Evolutionary conservation across 352 stramenopile genomes (phyloP).

Genomic region (Phytophthora lateralis): DNA sequence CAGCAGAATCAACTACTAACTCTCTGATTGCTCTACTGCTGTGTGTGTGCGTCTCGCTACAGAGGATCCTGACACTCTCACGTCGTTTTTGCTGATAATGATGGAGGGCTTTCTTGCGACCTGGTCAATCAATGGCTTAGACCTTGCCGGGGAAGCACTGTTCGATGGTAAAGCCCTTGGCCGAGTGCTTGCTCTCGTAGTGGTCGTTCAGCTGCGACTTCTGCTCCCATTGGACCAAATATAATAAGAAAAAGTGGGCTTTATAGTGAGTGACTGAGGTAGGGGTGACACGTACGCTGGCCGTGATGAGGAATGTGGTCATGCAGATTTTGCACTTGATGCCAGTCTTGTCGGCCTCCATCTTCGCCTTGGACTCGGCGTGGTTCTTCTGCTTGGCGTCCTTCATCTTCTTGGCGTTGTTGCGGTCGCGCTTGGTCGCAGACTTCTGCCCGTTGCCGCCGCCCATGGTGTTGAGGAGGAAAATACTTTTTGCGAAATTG

Average conservation of each 20-base stretch:
- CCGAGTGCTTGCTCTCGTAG: slow-evolving; percentile 80
- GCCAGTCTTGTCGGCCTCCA: slow-evolving; percentile 70
- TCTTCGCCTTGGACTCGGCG: slow-evolving; percentile 80
- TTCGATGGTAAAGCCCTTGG: slow-evolving; percentile 77
- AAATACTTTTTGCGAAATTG: too few species aligned
- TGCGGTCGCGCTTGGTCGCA: slow-evolving; percentile 80
- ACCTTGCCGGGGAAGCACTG: slow-evolving; percentile 66
- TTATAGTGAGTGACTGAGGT: neutral
- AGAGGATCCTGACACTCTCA: neutral
- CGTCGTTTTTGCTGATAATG: slow-evolving; percentile 3
- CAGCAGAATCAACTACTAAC: neutral
- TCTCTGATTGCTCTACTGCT: neutral
- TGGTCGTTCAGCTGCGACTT: slow-evolving; percentile 77
- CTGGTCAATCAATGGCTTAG: slow-evolving; percentile 4
- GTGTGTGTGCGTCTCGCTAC: neutral
- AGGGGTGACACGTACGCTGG: slow-evolving; percentile 56
- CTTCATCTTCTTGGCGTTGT: slow-evolving; percentile 88
- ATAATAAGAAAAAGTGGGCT: slow-evolving; percentile 2
- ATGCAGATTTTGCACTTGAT: slow-evolving; percentile 92
- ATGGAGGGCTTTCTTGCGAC: neutral
- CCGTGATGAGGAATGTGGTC: slow-evolving; percentile 87
- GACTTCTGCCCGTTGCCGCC: slow-evolving; percentile 87
- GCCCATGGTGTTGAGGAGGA: slow-evolving; percentile 66
- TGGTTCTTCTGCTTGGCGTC: slow-evolving; percentile 82
- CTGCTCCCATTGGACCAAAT: slow-evolving; percentile 35